These are phyloP conservation scores for Carnegiea gigantea DNA, from an alignment of 179 eudicot species.

Conservation along the genomic window DNA sequence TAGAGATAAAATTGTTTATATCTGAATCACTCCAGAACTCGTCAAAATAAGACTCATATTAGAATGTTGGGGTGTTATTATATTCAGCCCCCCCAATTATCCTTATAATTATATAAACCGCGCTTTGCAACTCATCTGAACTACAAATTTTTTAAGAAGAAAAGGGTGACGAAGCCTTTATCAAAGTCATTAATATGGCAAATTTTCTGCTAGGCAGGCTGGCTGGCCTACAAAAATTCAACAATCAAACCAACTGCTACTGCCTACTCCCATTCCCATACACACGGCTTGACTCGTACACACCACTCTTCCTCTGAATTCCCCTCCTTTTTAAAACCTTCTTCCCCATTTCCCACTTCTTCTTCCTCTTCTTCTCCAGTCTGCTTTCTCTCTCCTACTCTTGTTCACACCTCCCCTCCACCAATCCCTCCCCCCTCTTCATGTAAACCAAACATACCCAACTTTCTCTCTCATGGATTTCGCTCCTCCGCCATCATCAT, in stretches of 20 bases:
- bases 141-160: no score
- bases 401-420: neutral
- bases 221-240: conserved; percentile 22
- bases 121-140: no score
- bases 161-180: no score
- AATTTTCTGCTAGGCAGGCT: conserved; percentile 27
- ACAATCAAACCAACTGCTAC: conserved; percentile 27
- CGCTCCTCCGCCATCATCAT: conserved; percentile 2
- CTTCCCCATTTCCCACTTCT: conserved; percentile 11
- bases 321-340: neutral
- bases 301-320: conserved; percentile 17
- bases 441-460: neutral
- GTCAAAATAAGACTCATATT: no score
- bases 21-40: no score
- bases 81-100: no score
- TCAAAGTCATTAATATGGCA: neutral
- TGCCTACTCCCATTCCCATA: neutral
- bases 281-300: conserved; percentile 12
- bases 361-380: neutral
- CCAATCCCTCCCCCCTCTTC: neutral
- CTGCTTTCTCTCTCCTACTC: conserved; percentile 16
- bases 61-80: no score
- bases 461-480: conserved; percentile 5
- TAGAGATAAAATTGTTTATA: no score
- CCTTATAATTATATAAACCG: no score